phyloP scores from a whole-genome alignment of 345 rosid species.

The Murraya koenigii region DNA sequence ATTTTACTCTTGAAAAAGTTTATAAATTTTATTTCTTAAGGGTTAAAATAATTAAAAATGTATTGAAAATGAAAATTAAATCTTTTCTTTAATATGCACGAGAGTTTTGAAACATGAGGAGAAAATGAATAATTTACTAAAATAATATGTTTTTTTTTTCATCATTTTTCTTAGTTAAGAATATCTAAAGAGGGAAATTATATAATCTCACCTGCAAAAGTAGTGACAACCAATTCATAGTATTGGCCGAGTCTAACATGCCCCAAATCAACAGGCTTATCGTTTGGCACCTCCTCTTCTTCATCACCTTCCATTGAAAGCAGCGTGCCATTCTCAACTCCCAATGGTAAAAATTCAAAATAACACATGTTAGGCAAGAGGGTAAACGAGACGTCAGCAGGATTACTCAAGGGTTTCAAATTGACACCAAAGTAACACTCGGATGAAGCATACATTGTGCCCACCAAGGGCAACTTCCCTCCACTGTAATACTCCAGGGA shows the following conservation, averaged over 20 bases:
- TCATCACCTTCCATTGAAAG: conserved; percentile 35
- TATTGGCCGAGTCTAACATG: conserved; percentile 47
- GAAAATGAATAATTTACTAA: no score
- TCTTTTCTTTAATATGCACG: no score
- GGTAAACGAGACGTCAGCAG: conserved; percentile 54
- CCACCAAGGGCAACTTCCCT: conserved; percentile 54
- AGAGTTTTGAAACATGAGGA: no score
- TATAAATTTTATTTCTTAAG: no score
- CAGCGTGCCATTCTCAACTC: conserved; percentile 35
- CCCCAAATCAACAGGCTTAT: conserved; percentile 53
- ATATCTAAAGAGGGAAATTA: background rate
- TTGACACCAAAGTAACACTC: conserved; percentile 73
- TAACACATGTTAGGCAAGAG: conserved; percentile 67
- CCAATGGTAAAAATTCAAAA: conserved; percentile 60
- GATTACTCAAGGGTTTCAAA: conserved; percentile 56
- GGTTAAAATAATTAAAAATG: no score
- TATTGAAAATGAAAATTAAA: no score
- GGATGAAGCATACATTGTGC: conserved; percentile 72
- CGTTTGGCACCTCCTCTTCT: conserved; percentile 39
- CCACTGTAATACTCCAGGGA: conserved; percentile 54
- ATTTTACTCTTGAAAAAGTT: no score
- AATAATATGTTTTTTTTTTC: no score
- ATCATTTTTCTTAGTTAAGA: background rate
- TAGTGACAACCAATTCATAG: conserved; percentile 64
- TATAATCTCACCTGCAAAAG: conserved; percentile 52